phyloP scores from a whole-genome alignment of 306 rosid genomes.

The Vigna reflexopilosa region DNA sequence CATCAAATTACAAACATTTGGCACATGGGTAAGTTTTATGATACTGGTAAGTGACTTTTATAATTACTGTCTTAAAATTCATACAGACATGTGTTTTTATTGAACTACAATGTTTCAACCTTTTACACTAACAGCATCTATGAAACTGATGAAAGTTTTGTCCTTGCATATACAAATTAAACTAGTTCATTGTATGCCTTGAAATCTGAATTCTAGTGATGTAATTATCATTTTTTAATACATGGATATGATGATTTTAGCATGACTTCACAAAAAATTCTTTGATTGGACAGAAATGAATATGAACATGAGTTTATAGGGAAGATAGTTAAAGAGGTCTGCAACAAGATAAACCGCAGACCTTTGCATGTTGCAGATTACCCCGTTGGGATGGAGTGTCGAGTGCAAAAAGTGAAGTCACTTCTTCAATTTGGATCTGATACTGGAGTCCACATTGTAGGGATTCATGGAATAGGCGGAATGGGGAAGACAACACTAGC shows the following conservation, averaged over 20 bases:
- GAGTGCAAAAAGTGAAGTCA: background rate
- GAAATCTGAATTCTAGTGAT: background rate
- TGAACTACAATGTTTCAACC: background rate
- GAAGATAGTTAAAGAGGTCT: background rate
- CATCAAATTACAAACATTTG: too few species aligned
- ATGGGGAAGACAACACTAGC: constrained; percentile 45
- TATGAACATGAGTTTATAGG: background rate
- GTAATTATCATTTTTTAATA: background rate
- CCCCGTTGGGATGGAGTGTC: constrained; percentile 43
- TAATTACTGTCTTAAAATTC: background rate
- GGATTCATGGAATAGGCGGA: constrained; percentile 34
- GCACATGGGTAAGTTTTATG: too few species aligned
- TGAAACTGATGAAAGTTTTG: too few species aligned
- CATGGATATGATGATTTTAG: background rate
- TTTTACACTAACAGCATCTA: background rate
- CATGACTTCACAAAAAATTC: background rate
- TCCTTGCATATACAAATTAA: background rate
- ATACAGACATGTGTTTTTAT: too few species aligned
- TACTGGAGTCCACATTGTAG: background rate
- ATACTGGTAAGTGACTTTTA: background rate
- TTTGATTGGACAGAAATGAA: background rate
- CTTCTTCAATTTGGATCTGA: constrained; percentile 16
- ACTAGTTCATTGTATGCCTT: background rate
- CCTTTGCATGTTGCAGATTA: constrained; percentile 20
- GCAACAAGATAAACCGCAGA: background rate